Evolutionary conservation across 2,329 filamentous ascomycete genomes (phyloP).

Genomic region (Pseudomassariella vexata): DNA sequence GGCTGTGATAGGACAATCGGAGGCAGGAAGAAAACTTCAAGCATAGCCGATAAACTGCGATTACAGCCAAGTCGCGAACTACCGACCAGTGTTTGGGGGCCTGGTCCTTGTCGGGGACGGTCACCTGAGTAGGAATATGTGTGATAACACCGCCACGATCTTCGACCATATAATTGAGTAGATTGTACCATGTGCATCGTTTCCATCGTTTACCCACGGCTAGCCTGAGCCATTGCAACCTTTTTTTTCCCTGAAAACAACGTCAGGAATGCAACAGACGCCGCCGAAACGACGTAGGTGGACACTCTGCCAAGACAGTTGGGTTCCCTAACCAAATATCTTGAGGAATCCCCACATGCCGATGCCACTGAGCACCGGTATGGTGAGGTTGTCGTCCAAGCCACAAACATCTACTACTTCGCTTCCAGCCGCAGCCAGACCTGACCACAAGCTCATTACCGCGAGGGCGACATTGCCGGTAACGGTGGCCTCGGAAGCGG

Average conservation of each 20-base stretch:
- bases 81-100: too few species aligned
- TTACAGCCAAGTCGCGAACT: too few species aligned
- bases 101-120: too few species aligned
- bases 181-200: constrained; percentile 1
- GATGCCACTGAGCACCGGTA: constrained; percentile 82
- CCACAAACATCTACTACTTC: constrained; percentile 89
- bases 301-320: too few species aligned
- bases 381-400: constrained; percentile 96
- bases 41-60: too few species aligned
- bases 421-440: constrained; percentile 81
- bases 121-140: too few species aligned
- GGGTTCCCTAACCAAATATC: constrained; percentile 64
- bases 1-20: too few species aligned
- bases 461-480: constrained; percentile 68
- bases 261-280: constrained; percentile 3
- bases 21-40: too few species aligned
- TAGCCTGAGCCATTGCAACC: constrained; percentile 2
- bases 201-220: constrained; percentile 1
- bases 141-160: too few species aligned
- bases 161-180: constrained; percentile 1
- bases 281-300: too few species aligned
- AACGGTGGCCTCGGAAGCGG: constrained; percentile 53
- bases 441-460: constrained; percentile 78
- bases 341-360: constrained; percentile 91
- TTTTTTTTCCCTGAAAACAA: constrained; percentile 1